A percentile compares a stretch with the other conserved stretches of the same genome.
phyloP scores from a whole-genome alignment of 164 flowering plant species.

The Piper longum region DNA sequence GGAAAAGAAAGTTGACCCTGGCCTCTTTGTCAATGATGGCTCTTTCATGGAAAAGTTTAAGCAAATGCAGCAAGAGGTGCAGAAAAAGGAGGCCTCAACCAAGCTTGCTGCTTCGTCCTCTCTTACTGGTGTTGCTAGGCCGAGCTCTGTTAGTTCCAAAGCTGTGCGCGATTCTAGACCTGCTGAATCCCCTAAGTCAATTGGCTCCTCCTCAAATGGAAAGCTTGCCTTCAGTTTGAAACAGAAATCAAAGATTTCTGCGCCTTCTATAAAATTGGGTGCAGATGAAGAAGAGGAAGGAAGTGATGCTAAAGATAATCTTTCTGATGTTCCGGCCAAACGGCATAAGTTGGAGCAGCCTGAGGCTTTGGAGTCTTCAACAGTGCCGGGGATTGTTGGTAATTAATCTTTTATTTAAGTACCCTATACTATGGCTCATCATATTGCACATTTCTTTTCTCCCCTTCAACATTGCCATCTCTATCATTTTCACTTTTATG shows the following conservation, averaged over 20 bases:
- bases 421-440: constrained; percentile 7
- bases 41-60: constrained; percentile 94
- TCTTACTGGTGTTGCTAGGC: constrained; percentile 20
- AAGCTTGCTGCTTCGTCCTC: constrained; percentile 11
- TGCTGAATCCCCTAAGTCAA: constrained; percentile 24
- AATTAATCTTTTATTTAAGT: constrained; percentile 33
- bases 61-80: constrained; percentile 65
- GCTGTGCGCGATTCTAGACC: constrained; percentile 17
- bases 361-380: constrained; percentile 24
- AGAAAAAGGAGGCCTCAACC: constrained; percentile 18
- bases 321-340: constrained; percentile 38
- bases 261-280: constrained; percentile 59
- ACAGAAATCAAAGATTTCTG: constrained; percentile 78
- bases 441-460: not conserved
- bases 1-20: constrained; percentile 47
- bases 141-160: constrained; percentile 24
- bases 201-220: constrained; percentile 38
- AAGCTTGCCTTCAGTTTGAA: constrained; percentile 98
- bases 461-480: too few species aligned
- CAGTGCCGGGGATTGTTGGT: constrained; percentile 62
- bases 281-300: constrained; percentile 85
- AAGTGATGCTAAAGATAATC: constrained; percentile 20
- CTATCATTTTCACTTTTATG: too few species aligned
- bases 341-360: constrained; percentile 45
- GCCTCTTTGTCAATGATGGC: constrained; percentile 83